phyloP scores from a whole-genome alignment of 805 yeast genomes.

The Candida sakaeoensis region DNA sequence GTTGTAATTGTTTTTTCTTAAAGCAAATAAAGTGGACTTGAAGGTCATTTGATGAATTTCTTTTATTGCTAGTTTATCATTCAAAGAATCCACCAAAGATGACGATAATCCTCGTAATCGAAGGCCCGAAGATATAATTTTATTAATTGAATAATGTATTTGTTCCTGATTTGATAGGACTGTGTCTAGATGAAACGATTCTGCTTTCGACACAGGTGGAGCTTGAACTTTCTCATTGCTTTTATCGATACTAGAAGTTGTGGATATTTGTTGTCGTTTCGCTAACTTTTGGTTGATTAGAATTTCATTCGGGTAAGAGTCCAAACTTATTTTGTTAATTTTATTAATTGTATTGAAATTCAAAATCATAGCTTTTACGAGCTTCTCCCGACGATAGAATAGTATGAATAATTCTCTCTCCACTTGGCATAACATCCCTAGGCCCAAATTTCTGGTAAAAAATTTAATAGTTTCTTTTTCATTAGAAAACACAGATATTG shows the following conservation, averaged over 20 bases:
- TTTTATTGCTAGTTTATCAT: slow-evolving; percentile 33
- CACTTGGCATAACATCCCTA: slow-evolving; percentile 19
- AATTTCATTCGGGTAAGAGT: not conserved
- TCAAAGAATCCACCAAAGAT: slow-evolving; percentile 16
- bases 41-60: slow-evolving; percentile 41
- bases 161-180: slow-evolving; percentile 25
- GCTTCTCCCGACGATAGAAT: slow-evolving; percentile 19
- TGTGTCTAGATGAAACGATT: slow-evolving; percentile 12
- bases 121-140: slow-evolving; percentile 37
- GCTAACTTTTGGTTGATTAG: not conserved
- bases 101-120: slow-evolving; percentile 37
- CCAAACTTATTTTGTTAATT: slow-evolving; percentile 6
- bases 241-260: slow-evolving; percentile 27
- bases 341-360: slow-evolving; percentile 3
- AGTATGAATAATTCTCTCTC: slow-evolving; percentile 17
- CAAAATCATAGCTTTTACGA: slow-evolving; percentile 7
- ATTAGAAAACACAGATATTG: slow-evolving; percentile 21
- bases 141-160: slow-evolving; percentile 28
- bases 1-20: slow-evolving; percentile 32
- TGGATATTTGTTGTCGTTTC: slow-evolving; percentile 3
- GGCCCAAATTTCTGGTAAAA: slow-evolving; percentile 13
- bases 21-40: slow-evolving; percentile 35
- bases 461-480: slow-evolving; percentile 15
- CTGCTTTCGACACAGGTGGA: too few relatives aligned
- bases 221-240: slow-evolving; percentile 30